A percentile compares a stretch with the other conserved stretches of the same genome.
phyloP scores from a whole-genome alignment of 192 early-diverging fungal species.

The Coemansia javaensis region DNA sequence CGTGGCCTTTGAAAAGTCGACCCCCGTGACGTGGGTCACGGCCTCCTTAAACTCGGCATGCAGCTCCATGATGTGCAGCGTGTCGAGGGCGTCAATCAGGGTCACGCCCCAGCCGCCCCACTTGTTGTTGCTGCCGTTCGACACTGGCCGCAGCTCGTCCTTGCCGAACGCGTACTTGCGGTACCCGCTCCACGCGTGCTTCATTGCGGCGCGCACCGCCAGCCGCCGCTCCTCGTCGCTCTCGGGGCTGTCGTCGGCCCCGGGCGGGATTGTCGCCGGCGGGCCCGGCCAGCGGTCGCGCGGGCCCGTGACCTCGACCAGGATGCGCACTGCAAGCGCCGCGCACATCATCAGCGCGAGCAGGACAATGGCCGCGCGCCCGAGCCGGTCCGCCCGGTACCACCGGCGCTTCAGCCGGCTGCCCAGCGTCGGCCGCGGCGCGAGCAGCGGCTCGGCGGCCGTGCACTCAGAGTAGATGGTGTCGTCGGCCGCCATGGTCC shows the following conservation, averaged over 20 bases:
- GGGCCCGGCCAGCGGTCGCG: slow-evolving; percentile 32
- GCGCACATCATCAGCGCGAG: slow-evolving; percentile 17
- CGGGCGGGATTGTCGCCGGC: slow-evolving; percentile 25
- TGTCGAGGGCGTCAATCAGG: slow-evolving; percentile 84
- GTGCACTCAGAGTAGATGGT: slow-evolving; percentile 16
- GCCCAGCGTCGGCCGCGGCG: slow-evolving; percentile 5
- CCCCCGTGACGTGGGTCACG: slow-evolving; percentile 56
- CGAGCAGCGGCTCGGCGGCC: slow-evolving; percentile 25
- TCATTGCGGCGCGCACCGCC: slow-evolving; percentile 40
- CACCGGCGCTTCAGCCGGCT: slow-evolving; percentile 19
- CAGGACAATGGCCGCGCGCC: slow-evolving; percentile 15
- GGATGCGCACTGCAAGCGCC: slow-evolving; percentile 10
- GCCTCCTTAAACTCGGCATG: slow-evolving; percentile 72
- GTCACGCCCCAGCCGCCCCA: slow-evolving; percentile 58
- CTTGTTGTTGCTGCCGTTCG: slow-evolving; percentile 37
- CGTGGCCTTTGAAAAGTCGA: slow-evolving; percentile 54
- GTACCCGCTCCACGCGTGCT: slow-evolving; percentile 49
- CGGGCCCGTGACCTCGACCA: slow-evolving; percentile 28
- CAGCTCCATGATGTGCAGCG: slow-evolving; percentile 80
- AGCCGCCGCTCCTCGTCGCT: slow-evolving; percentile 28
- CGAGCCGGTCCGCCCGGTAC: slow-evolving; percentile 35
- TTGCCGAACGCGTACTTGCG: slow-evolving; percentile 39
- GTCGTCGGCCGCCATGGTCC: slow-evolving; percentile 13
- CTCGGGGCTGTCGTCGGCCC: slow-evolving; percentile 10
- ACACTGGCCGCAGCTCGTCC: slow-evolving; percentile 48